Evolutionary conservation across 2,329 filamentous ascomycete genomes (phyloP).

Genomic region (Aspergillus oerlinghausenensis): DNA sequence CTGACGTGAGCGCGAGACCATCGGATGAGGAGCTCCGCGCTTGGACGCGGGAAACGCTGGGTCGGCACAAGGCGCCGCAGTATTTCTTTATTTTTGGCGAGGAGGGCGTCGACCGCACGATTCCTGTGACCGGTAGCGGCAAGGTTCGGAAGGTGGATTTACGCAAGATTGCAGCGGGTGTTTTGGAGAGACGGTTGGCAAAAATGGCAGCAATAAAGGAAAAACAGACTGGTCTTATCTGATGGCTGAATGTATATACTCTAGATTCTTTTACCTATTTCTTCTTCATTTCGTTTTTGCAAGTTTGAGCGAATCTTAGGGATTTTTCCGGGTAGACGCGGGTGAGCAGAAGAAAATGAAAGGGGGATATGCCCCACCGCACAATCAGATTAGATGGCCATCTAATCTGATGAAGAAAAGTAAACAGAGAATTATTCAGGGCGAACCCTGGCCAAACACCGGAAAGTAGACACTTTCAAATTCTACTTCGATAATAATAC

Average conservation of each 20-base stretch:
- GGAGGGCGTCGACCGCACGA: slow-evolving; percentile 47
- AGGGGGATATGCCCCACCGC: slow-evolving; percentile 1
- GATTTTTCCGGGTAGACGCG: neutral
- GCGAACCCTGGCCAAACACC: neutral
- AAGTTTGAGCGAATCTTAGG: neutral
- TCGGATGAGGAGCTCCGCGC: slow-evolving; percentile 53
- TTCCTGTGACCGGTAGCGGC: slow-evolving; percentile 67
- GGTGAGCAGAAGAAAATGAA: neutral
- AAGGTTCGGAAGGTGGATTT: slow-evolving; percentile 63
- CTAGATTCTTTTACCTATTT: slow-evolving; percentile 4
- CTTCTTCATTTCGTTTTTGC: neutral
- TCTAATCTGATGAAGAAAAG: slow-evolving; percentile 24
- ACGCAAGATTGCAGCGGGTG: slow-evolving; percentile 43
- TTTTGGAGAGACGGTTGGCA: slow-evolving; percentile 31
- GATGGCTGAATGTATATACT: slow-evolving; percentile 1
- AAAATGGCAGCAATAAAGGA: neutral
- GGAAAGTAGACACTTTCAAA: neutral
- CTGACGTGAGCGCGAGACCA: slow-evolving; percentile 26
- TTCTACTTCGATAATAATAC: neutral
- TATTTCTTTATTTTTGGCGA: slow-evolving; percentile 73
- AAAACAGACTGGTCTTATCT: neutral
- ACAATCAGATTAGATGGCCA: slow-evolving; percentile 29
- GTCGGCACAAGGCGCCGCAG: slow-evolving; percentile 63
- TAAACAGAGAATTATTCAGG: neutral
- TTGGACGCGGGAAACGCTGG: slow-evolving; percentile 60